phyloP scores from a whole-genome alignment of 148 eudicot species.

The Cornus controversa region DNA sequence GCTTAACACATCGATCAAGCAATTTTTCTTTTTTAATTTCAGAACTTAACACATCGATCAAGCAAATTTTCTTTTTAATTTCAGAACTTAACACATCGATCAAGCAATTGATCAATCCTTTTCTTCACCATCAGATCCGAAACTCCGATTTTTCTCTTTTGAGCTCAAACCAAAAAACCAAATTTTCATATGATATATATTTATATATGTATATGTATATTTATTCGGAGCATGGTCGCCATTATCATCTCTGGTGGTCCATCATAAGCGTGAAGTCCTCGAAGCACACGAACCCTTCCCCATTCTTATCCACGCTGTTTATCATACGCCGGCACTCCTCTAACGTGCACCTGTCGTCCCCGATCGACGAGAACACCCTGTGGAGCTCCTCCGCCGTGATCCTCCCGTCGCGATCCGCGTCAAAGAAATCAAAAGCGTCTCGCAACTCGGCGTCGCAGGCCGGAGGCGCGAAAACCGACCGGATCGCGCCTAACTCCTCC shows the following conservation, averaged over 20 bases:
- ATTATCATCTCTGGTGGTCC: slow-evolving; percentile 42
- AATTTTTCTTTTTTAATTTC: no score
- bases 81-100: no score
- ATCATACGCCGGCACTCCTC: slow-evolving; percentile 79
- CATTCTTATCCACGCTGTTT: slow-evolving; percentile 54
- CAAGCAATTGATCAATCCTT: no score
- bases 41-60: no score
- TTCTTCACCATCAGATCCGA: no score
- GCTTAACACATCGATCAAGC: no score
- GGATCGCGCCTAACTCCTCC: slow-evolving; percentile 56
- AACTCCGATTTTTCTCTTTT: no score
- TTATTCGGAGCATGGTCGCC: no score
- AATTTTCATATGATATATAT: no score
- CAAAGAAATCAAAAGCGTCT: slow-evolving; percentile 66
- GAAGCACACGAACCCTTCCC: slow-evolving; percentile 78
- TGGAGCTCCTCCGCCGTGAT: slow-evolving; percentile 74
- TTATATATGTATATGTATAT: no score
- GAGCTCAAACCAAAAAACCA: no score
- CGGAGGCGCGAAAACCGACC: slow-evolving; percentile 55
- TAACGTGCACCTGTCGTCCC: slow-evolving; percentile 63
- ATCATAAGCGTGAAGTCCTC: slow-evolving; percentile 86
- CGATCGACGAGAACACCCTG: slow-evolving; percentile 48
- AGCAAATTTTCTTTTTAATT: no score
- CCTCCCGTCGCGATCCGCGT: slow-evolving; percentile 63
- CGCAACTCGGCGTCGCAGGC: slow-evolving; percentile 47